Percentiles rank a stretch among this genome's conserved stretches.
phyloP scores from a whole-genome alignment of 2,329 filamentous ascomycete species.

The Xylariomycetidae sp. region DNA sequence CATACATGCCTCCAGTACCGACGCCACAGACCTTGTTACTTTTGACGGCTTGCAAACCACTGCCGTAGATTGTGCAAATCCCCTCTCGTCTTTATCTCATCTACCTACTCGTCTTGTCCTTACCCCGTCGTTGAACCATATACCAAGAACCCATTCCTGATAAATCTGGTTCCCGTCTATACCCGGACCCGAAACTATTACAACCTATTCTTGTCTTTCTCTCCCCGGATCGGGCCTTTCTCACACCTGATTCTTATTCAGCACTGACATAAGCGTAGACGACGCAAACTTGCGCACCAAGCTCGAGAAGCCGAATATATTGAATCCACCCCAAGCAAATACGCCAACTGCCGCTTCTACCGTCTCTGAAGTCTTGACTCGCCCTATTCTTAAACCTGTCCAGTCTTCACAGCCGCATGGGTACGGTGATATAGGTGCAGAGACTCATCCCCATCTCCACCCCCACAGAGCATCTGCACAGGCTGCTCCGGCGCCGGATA shows the following conservation, averaged over 20 bases:
- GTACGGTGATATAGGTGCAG: constrained; percentile 18
- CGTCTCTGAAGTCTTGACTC: constrained; percentile 10
- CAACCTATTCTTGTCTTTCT: constrained; percentile 9
- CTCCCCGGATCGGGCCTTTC: too few species aligned
- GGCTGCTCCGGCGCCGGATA: constrained; percentile 20
- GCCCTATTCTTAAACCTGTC: constrained; percentile 16
- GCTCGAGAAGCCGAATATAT: constrained; percentile 14
- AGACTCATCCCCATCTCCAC: constrained; percentile 21
- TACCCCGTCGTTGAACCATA: too few species aligned
- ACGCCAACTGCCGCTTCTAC: constrained; percentile 12
- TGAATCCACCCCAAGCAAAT: constrained; percentile 13
- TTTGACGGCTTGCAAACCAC: constrained; percentile 21
- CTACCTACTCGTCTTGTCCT: too few species aligned
- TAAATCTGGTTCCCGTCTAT: constrained; percentile 10
- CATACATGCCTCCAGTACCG: constrained; percentile 25
- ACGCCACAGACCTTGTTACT: constrained; percentile 22
- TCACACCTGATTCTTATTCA: constrained; percentile 9
- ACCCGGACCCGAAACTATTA: constrained; percentile 8
- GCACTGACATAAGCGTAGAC: constrained; percentile 18
- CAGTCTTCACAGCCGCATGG: constrained; percentile 21
- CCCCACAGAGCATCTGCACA: constrained; percentile 20
- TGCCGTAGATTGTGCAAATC: too few species aligned
- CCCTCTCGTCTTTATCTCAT: too few species aligned
- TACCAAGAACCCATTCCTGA: too few species aligned
- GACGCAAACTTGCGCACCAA: constrained; percentile 18